Evolutionary conservation across 352 stramenopile species (phyloP).

Genomic region (Globisporangium cystogenes): DNA sequence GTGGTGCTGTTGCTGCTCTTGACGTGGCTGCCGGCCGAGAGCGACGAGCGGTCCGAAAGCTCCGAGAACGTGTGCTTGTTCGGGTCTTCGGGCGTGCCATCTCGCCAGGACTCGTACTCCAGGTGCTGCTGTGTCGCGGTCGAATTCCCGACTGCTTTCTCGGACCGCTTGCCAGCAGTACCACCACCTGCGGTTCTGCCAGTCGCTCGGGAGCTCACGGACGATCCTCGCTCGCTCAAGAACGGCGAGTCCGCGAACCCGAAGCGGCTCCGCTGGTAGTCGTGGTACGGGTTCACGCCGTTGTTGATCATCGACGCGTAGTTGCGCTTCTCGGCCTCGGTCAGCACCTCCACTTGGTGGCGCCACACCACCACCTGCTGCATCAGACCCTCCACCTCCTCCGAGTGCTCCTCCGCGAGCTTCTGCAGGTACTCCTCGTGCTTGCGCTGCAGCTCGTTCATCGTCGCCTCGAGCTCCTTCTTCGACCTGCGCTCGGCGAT

Average conservation of each 20-base stretch:
- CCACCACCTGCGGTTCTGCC: neutral
- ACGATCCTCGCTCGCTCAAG: neutral
- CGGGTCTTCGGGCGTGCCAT: constrained; percentile 18
- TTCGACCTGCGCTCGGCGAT: constrained; percentile 48
- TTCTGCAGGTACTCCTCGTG: constrained; percentile 79
- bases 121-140: constrained; percentile 6
- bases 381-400: constrained; percentile 76
- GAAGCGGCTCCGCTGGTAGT: constrained; percentile 49
- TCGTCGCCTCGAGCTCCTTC: constrained; percentile 43
- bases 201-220: neutral
- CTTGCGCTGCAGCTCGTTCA: constrained; percentile 44
- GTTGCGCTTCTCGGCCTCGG: constrained; percentile 75
- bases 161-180: constrained; percentile 1
- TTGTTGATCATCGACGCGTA: constrained; percentile 60
- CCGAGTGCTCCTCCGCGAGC: constrained; percentile 72
- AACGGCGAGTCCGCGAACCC: constrained; percentile 21
- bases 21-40: constrained; percentile 12
- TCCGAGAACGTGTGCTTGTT: constrained; percentile 19
- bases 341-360: constrained; percentile 81
- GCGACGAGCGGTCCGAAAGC: constrained; percentile 26
- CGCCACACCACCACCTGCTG: constrained; percentile 81
- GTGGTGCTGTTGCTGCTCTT: constrained; percentile 2
- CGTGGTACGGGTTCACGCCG: constrained; percentile 49
- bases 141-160: neutral
- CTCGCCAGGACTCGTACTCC: constrained; percentile 25